Conservation (phyloP, 2,329 filamentous ascomycete species). For the Cadophora malorum region DNA sequence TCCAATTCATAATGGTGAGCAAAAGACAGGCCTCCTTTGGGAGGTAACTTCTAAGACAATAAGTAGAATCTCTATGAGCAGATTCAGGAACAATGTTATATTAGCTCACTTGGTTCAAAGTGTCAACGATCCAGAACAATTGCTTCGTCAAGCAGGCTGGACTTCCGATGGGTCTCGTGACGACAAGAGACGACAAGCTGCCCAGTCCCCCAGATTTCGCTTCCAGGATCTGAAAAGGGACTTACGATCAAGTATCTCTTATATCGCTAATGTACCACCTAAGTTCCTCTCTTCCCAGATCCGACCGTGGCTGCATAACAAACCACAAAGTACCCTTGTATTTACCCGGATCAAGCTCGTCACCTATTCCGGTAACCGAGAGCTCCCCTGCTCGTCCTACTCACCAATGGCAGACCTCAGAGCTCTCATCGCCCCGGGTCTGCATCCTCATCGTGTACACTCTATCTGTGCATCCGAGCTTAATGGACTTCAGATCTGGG, state of each 20-base stretch:
- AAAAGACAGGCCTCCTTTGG: too few relatives aligned
- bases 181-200: too few relatives aligned
- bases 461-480: constrained; percentile 1
- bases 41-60: too few relatives aligned
- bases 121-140: too few relatives aligned
- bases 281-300: background rate
- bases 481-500: background rate
- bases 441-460: background rate
- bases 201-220: background rate
- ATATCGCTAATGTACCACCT: background rate
- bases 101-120: too few relatives aligned
- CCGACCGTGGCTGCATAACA: background rate
- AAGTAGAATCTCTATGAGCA: too few relatives aligned
- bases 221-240: background rate
- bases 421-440: background rate
- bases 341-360: constrained; percentile 1
- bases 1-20: too few relatives aligned
- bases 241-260: background rate
- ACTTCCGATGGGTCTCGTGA: too few relatives aligned
- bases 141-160: too few relatives aligned
- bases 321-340: background rate
- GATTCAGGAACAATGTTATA: too few relatives aligned
- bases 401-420: background rate
- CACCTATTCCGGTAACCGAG: background rate
- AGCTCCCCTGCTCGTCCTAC: background rate